phyloP scores from a whole-genome alignment of 768 basidiomycete species.

The Tulasnella sp. region DNA sequence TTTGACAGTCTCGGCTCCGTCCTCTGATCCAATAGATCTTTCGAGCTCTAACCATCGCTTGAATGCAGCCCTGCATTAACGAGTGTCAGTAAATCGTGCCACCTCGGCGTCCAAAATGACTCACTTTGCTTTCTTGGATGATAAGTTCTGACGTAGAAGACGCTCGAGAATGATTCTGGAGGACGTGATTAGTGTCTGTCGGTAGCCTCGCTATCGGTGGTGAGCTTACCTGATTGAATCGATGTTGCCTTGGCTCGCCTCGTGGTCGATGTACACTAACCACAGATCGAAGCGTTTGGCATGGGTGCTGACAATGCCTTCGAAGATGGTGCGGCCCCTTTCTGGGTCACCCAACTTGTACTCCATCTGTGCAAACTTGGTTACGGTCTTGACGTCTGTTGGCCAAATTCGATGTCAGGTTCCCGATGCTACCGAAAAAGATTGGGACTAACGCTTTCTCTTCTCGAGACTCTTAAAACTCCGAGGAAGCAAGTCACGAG shows the following conservation, averaged over 20 bases:
- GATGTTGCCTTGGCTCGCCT: slow-evolving; percentile 67
- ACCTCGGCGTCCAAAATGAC: slow-evolving; percentile 23
- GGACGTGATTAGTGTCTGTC: no score
- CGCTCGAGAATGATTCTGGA: slow-evolving; percentile 84
- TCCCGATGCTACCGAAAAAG: no score
- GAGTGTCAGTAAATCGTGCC: slow-evolving; percentile 13
- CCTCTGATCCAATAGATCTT: slow-evolving; percentile 73
- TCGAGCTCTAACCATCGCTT: slow-evolving; percentile 96
- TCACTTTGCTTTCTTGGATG: slow-evolving; percentile 90
- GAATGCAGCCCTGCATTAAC: slow-evolving; percentile 63
- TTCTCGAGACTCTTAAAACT: slow-evolving; percentile 86
- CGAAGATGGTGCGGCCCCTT: slow-evolving; percentile 90
- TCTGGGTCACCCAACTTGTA: slow-evolving; percentile 92
- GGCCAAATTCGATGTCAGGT: no score
- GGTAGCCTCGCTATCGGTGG: no score
- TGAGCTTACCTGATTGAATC: slow-evolving; percentile 65
- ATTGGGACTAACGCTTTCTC: slow-evolving; percentile 69
- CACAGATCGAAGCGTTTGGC: slow-evolving; percentile 92
- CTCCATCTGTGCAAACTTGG: slow-evolving; percentile 89
- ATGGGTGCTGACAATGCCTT: slow-evolving; percentile 92
- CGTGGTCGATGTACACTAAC: slow-evolving; percentile 96
- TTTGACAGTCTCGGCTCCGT: slow-evolving; percentile 71
- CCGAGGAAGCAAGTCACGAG: slow-evolving; percentile 75
- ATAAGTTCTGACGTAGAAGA: slow-evolving; percentile 74
- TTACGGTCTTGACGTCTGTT: slow-evolving; percentile 87